Conservation (phyloP, 2,329 filamentous ascomycete genomes). For the Diaporthe batatas region DNA sequence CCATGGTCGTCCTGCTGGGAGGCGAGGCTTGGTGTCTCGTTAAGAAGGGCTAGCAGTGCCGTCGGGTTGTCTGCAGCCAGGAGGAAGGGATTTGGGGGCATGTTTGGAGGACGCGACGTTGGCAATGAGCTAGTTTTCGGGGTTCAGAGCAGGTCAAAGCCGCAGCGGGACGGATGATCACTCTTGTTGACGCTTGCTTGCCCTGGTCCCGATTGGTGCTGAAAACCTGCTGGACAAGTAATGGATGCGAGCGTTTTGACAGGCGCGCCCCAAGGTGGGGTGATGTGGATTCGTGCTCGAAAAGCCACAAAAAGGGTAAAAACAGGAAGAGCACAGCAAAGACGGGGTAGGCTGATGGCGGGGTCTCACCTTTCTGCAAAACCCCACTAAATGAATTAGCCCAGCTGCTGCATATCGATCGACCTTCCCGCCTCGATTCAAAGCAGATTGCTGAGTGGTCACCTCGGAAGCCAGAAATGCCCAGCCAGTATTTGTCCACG, state of each 20-base stretch:
- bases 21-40: slow-evolving; percentile 80
- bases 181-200: neutral
- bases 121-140: slow-evolving; percentile 4
- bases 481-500: neutral
- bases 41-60: slow-evolving; percentile 80
- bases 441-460: neutral
- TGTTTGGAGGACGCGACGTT: slow-evolving; percentile 45
- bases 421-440: too few relatives aligned
- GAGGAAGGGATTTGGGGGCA: slow-evolving; percentile 75
- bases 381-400: slow-evolving; percentile 28
- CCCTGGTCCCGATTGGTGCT: neutral
- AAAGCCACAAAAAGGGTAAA: neutral
- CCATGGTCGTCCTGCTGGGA: slow-evolving; percentile 88
- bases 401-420: neutral
- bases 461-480: neutral
- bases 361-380: slow-evolving; percentile 38
- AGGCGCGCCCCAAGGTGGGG: neutral
- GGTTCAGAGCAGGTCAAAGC: neutral
- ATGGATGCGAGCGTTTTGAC: neutral
- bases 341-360: slow-evolving; percentile 5
- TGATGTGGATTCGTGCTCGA: neutral
- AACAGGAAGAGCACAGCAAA: neutral
- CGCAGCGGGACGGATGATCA: too few relatives aligned
- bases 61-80: slow-evolving; percentile 86
- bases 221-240: neutral